A percentile compares a stretch with the other conserved stretches of the same genome.
Conservation (phyloP, 345 rosid genomes). For the Rhizophora apiculata region DNA sequence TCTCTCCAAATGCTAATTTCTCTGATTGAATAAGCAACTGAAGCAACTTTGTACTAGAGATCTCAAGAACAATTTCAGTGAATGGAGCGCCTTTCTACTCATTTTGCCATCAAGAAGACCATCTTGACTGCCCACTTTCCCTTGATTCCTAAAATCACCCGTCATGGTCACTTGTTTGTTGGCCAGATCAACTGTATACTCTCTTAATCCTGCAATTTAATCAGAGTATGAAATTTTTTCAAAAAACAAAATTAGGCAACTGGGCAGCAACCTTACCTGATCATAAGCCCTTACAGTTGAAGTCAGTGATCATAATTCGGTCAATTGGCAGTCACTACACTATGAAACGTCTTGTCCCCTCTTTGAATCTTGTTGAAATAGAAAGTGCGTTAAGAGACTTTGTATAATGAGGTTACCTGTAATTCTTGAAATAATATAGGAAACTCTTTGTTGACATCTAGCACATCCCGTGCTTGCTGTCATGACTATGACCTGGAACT, state of each 20-base stretch:
- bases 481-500: conserved; percentile 57
- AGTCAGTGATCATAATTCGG: no score
- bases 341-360: background rate
- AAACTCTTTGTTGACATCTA: conserved; percentile 34
- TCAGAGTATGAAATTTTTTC: background rate
- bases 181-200: conserved; percentile 40
- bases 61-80: conserved; percentile 11
- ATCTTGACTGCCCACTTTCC: background rate
- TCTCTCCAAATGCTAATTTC: no score
- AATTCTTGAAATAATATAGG: conserved; percentile 35
- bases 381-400: background rate
- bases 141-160: conserved; percentile 28
- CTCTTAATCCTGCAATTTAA: conserved; percentile 36
- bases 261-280: background rate
- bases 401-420: conserved; percentile 26
- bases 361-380: no score
- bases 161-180: conserved; percentile 39
- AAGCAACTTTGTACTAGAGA: conserved; percentile 18
- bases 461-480: conserved; percentile 46
- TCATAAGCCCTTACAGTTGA: no score
- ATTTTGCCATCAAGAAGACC: background rate
- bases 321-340: background rate
- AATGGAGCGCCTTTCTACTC: conserved; percentile 2
- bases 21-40: background rate
- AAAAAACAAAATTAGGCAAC: background rate